Evolutionary conservation across 225 moss, liverwort and hornwort genomes (phyloP), one percentile per base, ranked within the genome.

Genomic region (Marchantia polymorpha): DNA sequence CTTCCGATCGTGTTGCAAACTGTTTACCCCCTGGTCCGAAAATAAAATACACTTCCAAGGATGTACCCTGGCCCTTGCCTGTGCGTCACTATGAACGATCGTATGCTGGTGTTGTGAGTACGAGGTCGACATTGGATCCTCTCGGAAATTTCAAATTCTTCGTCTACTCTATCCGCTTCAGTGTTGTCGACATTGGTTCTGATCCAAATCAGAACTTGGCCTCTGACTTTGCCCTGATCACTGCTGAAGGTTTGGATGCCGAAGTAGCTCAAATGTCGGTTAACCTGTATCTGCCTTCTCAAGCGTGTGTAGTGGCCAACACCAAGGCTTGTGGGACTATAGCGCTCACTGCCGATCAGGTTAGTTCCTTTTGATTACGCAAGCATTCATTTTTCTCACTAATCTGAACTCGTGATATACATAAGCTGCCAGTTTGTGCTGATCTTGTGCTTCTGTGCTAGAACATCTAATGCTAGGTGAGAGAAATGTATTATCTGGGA

Each of bases 181-280:
- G 80, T 13, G 48, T 82, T 1, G 52, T 82, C 7, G 84, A 82
- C 51, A 64, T 73, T 8, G 87, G 84, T 26, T 15, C 52, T 39
- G 87, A 87, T 80, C 82, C 82, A 0, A 52, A 7, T 46, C 87
- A 84, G 14, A 64, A 46, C 64, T 20, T 77, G n/a, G 87, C 87
- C 20, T 82, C 84, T 26, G 84, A 87, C 63, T 87, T 87, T 31
- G 82, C 77, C 72, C 79, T 87, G 50, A 52, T 87, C 26, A 84
- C 87, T 16, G 75, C 87, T 7, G 47, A 81, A 7, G 72, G 5
- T 22, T 53, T 87, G 54, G 84, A 84, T 39, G 47, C 9, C 10
- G 87, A 87, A 78, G 84, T 87, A 22, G 84, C 82, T 51, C 64
- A 47, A 22, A 87, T 82, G 82, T 79, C 82, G 6, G 79, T 82